Evolutionary conservation across 331 rosid genomes (phyloP), one percentile per base, ranked within the genome.

Genomic region (Telfairia occidentalis): DNA sequence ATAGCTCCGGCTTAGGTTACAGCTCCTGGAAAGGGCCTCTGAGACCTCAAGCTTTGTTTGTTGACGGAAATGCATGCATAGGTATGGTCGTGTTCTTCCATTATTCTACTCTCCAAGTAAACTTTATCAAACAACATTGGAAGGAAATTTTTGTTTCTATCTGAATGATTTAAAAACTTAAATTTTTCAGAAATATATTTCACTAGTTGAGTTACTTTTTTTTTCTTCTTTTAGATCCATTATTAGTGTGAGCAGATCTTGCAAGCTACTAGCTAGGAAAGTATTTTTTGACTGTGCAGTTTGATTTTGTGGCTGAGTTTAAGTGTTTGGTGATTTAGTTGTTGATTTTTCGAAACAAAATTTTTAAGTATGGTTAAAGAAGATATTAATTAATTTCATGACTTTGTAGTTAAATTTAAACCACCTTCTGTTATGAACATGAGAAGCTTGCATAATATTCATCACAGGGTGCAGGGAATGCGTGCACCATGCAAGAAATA

Each of bases 21-120:
- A 91, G 90, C 81, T 77, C 88, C 34, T 91, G 97, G 96, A 86
- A 87, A 2, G 96, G 96, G 45, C 88, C 91, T 49, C 43, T 80
- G 23, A 86, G 92, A 78, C 82, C 90, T 37, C 91, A 84, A 40
- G 97, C 90, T 74, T 79, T 91, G 40, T 91, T 91, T 82, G 91
- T 91, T 19, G 97, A 91, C 78, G 96, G 79, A 83, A 89, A 86
- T 84, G 89, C 91, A 18, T 91, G 97, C 84, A 84, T 91, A 86
- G 97, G 96, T 89, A 55, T 42, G 54, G 11, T 73, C 9, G 7
- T 2, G 10, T 24, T 73, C 11, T 5, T 49, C 50, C 63, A 48
- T 21, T 30, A 29, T 73, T 35, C 64, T n/a, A 15, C 2, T 58
- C 5, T 59, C 5, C 2, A 28, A 29, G 16, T 30, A 37, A 59